Percentiles rank a stretch among this genome's conserved stretches.
phyloP scores from a whole-genome alignment of 2,329 filamentous ascomycete genomes.

The Fusarium neocosmosporiellum region DNA sequence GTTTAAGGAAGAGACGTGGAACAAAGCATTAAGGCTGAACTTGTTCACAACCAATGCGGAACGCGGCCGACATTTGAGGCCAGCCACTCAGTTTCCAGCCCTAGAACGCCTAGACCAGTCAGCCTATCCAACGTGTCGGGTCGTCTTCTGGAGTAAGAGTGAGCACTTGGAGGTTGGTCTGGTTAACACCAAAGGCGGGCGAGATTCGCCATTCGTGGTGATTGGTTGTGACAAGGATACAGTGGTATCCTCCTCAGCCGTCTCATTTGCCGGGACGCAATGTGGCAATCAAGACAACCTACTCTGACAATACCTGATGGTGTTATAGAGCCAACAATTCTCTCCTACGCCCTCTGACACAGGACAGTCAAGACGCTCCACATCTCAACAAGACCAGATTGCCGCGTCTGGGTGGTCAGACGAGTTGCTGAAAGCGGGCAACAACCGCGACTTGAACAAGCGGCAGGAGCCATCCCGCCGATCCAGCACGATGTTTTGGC shows the following conservation, averaged over 20 bases:
- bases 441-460: conserved; percentile 29
- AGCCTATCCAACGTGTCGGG: conserved; percentile 6
- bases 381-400: conserved; percentile 6
- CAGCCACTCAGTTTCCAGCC: conserved; percentile 14
- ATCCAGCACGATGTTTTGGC: conserved; percentile 24
- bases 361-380: neutral
- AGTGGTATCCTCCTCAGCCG: neutral
- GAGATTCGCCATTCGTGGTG: neutral
- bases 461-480: conserved; percentile 16
- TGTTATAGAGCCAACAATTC: neutral
- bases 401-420: conserved; percentile 21
- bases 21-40: neutral
- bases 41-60: conserved; percentile 11
- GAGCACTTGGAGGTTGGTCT: neutral
- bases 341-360: neutral
- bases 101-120: neutral
- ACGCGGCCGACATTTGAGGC: conserved; percentile 25
- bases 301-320: neutral
- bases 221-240: conserved; percentile 2
- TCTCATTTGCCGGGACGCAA: neutral
- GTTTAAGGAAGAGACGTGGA: neutral
- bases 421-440: conserved; percentile 24
- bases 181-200: conserved; percentile 2
- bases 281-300: neutral
- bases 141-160: neutral